phyloP scores from a whole-genome alignment of 108 stramenopile genomes.

The Parmales sp. region DNA sequence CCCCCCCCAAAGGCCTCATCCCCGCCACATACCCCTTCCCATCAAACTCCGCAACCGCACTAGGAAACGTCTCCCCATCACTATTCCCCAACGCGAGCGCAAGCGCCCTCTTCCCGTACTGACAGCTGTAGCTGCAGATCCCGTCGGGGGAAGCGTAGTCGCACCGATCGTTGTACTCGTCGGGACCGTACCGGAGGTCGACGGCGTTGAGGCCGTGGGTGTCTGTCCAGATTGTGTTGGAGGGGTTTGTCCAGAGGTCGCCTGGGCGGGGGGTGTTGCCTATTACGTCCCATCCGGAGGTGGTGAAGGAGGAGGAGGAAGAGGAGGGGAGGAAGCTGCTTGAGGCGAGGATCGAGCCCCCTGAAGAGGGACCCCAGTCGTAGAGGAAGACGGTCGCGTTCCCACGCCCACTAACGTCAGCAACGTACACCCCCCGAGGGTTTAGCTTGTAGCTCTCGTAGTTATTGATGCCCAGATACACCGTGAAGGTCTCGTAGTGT shows the following conservation, averaged over 20 bases:
- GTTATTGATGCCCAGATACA: background rate
- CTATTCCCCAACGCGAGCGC: too few relatives aligned
- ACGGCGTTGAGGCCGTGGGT: background rate
- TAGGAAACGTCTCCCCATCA: conserved; percentile 3
- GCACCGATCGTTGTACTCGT: conserved; percentile 10
- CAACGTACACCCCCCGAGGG: background rate
- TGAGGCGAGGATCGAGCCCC: too few relatives aligned
- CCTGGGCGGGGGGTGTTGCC: too few relatives aligned
- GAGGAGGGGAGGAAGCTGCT: too few relatives aligned
- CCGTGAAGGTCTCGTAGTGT: background rate
- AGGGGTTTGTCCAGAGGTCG: background rate
- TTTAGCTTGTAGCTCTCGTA: too few relatives aligned
- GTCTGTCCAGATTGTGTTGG: background rate
- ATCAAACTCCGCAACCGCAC: background rate
- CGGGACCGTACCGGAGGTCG: background rate
- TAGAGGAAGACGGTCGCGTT: background rate
- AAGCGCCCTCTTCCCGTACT: background rate
- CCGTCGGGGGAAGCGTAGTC: background rate
- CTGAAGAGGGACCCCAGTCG: conserved; percentile 9
- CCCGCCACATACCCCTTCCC: background rate
- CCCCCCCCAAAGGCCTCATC: background rate
- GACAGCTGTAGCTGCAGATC: background rate
- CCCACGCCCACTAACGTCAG: background rate
- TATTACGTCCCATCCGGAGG: background rate
- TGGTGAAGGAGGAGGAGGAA: too few relatives aligned